Percentiles rank a stretch among this genome's conserved stretches.
These are phyloP conservation scores for Talaromyces sp. DNA, from an alignment of 2,329 filamentous ascomycete species.

Conservation along the genomic window DNA sequence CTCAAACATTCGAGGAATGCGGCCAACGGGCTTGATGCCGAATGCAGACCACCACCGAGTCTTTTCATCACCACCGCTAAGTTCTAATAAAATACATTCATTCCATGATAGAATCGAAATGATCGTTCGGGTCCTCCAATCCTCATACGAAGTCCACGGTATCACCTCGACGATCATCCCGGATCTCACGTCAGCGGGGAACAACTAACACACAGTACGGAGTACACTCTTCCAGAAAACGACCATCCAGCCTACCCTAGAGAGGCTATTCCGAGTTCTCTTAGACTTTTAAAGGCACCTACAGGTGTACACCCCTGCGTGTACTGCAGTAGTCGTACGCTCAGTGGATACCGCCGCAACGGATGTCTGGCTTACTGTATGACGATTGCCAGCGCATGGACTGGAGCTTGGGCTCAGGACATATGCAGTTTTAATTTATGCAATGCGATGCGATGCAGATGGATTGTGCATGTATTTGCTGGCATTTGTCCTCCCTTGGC, in stretches of 20 bases:
- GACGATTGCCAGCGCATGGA: conserved; percentile 7
- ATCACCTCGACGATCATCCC: neutral
- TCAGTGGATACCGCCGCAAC: conserved; percentile 4
- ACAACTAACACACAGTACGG: neutral
- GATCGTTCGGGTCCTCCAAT: neutral
- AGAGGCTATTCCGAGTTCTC: neutral
- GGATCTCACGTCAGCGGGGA: conserved; percentile 10
- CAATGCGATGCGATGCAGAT: neutral
- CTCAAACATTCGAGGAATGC: conserved; percentile 15
- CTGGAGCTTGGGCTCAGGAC: neutral
- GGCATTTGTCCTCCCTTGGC: neutral
- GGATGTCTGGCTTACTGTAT: conserved; percentile 7
- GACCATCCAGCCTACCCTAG: neutral
- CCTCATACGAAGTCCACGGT: neutral
- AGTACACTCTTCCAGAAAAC: neutral
- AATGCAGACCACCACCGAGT: conserved; percentile 6
- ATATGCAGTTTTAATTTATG: neutral
- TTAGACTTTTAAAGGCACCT: neutral
- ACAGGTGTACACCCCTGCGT: neutral
- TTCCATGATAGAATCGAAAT: too few species aligned
- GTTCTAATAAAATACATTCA: too few species aligned
- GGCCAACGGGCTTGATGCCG: conserved; percentile 1
- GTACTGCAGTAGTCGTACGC: conserved; percentile 6
- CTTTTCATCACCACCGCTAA: neutral
- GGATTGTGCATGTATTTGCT: neutral